These are phyloP conservation scores for Blastobotrys buckinghamii DNA, from an alignment of 1,139 yeast species.

Conservation along the genomic window DNA sequence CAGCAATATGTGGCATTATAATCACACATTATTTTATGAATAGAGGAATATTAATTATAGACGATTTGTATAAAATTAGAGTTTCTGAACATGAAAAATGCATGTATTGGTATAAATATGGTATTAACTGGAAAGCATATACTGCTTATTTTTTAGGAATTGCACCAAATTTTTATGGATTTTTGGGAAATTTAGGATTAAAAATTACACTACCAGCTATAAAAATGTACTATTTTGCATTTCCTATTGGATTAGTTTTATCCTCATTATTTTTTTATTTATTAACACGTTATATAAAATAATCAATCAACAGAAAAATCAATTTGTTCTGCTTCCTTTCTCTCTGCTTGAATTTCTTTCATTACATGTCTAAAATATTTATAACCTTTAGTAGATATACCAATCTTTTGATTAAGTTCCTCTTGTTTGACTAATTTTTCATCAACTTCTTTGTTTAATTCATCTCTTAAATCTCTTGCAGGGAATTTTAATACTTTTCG, in stretches of 20 bases:
- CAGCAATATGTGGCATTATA: constrained; percentile 69
- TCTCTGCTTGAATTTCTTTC: constrained; percentile 30
- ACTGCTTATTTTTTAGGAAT: constrained; percentile 53
- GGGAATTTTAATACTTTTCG: constrained; percentile 78
- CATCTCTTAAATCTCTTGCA: constrained; percentile 71
- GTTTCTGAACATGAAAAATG: no score
- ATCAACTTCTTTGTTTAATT: constrained; percentile 68
- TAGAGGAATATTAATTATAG: constrained; percentile 56
- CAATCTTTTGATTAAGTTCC: constrained; percentile 47
- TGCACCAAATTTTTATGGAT: constrained; percentile 71
- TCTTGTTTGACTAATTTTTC: constrained; percentile 56
- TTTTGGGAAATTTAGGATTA: constrained; percentile 48
- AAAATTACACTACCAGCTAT: constrained; percentile 12
- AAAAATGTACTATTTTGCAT: constrained; percentile 18
- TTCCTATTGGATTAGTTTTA: constrained; percentile 17
- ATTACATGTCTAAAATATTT: constrained; percentile 55
- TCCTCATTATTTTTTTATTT: constrained; percentile 13
- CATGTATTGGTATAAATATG: constrained; percentile 49
- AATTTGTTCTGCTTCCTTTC: constrained; percentile 22
- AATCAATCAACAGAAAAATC: constrained; percentile 13
- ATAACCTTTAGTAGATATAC: constrained; percentile 53
- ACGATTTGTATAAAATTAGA: constrained; percentile 47
- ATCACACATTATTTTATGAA: constrained; percentile 64
- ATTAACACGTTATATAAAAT: neutral
- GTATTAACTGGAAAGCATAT: constrained; percentile 57